phyloP scores from a whole-genome alignment of 2,329 filamentous ascomycete genomes.

The Ophiostoma montium region DNA sequence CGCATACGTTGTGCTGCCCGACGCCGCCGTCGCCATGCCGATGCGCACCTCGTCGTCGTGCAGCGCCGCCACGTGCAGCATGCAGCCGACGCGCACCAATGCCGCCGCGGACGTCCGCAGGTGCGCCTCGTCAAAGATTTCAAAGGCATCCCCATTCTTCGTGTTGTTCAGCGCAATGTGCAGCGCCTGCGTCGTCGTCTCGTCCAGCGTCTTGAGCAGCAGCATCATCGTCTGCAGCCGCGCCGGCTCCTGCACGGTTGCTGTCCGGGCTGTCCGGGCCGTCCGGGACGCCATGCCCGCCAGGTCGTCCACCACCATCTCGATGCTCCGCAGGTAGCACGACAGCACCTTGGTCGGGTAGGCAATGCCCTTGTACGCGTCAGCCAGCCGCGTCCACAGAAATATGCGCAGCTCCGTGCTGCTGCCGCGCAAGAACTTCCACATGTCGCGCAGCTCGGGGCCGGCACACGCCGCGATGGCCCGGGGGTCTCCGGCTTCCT shows the following conservation, averaged over 20 bases:
- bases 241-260: constrained; percentile 48
- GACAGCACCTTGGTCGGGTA: constrained; percentile 82
- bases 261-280: too few species aligned
- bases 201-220: constrained; percentile 66
- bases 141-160: constrained; percentile 31
- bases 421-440: constrained; percentile 69
- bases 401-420: constrained; percentile 73
- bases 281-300: constrained; percentile 49
- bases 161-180: constrained; percentile 43
- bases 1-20: constrained; percentile 40
- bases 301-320: constrained; percentile 56
- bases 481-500: too few species aligned
- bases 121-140: constrained; percentile 71
- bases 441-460: constrained; percentile 58
- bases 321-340: constrained; percentile 73
- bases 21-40: constrained; percentile 40
- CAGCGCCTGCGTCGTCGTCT: constrained; percentile 59
- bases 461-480: constrained; percentile 38
- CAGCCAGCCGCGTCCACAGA: constrained; percentile 79
- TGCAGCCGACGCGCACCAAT: constrained; percentile 54
- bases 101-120: constrained; percentile 58
- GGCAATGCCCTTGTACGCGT: constrained; percentile 73
- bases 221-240: constrained; percentile 55
- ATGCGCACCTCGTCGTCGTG: constrained; percentile 78
- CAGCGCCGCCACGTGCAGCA: constrained; percentile 67